phyloP scores from a whole-genome alignment of 2,329 filamentous ascomycete species.

The Dothidotthia symphoricarpi region DNA sequence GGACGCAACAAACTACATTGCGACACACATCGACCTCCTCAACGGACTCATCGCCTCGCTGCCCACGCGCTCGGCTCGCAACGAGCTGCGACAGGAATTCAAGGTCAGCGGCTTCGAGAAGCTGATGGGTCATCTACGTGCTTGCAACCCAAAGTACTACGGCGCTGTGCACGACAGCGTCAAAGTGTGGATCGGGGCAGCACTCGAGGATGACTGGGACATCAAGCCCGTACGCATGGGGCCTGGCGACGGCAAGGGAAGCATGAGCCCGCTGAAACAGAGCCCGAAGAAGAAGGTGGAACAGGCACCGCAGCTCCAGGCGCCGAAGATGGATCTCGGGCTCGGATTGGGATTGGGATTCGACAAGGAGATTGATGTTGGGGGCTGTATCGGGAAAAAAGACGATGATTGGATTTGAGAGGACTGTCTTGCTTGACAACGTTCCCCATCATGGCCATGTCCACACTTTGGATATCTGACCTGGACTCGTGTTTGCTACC shows the following conservation, averaged over 20 bases:
- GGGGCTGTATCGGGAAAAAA: conserved; percentile 12
- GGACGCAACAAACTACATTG: conserved; percentile 96
- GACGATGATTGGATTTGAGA: conserved; percentile 37
- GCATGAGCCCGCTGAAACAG: conserved; percentile 37
- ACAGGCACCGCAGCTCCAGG: conserved; percentile 38
- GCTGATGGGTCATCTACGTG: conserved; percentile 76
- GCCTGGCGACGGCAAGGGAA: conserved; percentile 41
- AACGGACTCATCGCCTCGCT: conserved; percentile 87
- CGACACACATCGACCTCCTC: conserved; percentile 85
- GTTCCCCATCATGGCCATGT: no score
- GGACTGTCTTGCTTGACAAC: no score
- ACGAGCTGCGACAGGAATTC: conserved; percentile 72
- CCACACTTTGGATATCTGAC: no score
- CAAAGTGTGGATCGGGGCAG: conserved; percentile 86
- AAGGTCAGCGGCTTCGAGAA: conserved; percentile 87
- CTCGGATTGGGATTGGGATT: conserved; percentile 30
- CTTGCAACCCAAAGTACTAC: conserved; percentile 98
- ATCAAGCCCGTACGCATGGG: conserved; percentile 77
- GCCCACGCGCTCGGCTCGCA: conserved; percentile 67
- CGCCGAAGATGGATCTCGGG: conserved; percentile 40
- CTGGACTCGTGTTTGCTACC: no score
- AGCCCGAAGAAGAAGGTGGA: conserved; percentile 45
- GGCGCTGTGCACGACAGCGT: conserved; percentile 85
- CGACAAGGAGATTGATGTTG: conserved; percentile 29
- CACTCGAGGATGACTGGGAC: conserved; percentile 83